Conservation (phyloP, 2,329 filamentous ascomycete genomes). For the Penicillium polonicum region DNA sequence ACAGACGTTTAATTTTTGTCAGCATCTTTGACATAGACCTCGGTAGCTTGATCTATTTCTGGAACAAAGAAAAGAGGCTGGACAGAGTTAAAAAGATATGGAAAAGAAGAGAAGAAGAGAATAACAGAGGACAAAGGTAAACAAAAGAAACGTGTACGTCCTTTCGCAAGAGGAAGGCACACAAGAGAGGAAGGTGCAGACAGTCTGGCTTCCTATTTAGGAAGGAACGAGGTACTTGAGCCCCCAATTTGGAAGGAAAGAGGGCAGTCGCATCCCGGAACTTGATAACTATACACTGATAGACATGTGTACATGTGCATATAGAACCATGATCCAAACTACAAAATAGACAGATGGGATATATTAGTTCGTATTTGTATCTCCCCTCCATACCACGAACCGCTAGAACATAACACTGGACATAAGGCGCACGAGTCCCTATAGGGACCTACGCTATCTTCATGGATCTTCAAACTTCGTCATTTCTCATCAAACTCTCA, state of each 20-base stretch:
- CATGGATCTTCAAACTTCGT: conserved; percentile 13
- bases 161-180: not conserved
- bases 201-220: not conserved
- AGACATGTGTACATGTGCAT: not conserved
- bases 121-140: not conserved
- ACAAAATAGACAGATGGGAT: conserved; percentile 7
- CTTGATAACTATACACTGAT: not conserved
- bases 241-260: not conserved
- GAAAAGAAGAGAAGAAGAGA: not conserved
- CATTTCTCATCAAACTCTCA: conserved; percentile 15
- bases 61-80: conserved; percentile 5
- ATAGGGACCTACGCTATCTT: conserved; percentile 5
- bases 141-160: not conserved
- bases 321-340: not conserved
- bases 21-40: not conserved
- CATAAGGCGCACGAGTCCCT: conserved; percentile 16
- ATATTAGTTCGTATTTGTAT: conserved; percentile 26
- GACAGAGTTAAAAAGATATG: not conserved
- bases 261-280: not conserved
- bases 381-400: conserved; percentile 13
- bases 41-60: conserved; percentile 2
- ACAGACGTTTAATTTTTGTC: not conserved
- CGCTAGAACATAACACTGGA: conserved; percentile 15
- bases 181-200: not conserved
- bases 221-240: not conserved